Evolutionary conservation across 805 yeast genomes (phyloP).

Genomic region (Wickerhamomyces ciferrii): DNA sequence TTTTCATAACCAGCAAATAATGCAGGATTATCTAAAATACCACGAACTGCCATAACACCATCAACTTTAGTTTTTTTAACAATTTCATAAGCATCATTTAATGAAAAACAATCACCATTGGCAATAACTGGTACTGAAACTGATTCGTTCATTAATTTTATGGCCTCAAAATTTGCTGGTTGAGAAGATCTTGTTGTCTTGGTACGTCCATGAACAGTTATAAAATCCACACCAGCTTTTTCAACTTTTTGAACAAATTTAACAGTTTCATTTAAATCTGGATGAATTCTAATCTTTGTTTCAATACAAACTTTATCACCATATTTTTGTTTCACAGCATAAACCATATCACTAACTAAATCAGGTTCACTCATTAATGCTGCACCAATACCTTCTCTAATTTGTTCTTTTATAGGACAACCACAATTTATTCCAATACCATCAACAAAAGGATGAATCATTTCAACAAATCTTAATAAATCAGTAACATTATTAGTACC

Average conservation of each 20-base stretch:
- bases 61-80: constrained; percentile 67
- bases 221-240: constrained; percentile 85
- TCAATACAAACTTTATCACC: constrained; percentile 75
- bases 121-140: constrained; percentile 81
- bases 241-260: constrained; percentile 70
- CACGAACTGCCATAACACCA: constrained; percentile 96
- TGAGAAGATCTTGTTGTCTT: constrained; percentile 77
- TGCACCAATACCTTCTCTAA: constrained; percentile 94
- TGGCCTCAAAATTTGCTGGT: constrained; percentile 82
- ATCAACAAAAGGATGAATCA: constrained; percentile 88
- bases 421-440: constrained; percentile 97
- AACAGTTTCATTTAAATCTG: constrained; percentile 66
- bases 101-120: constrained; percentile 86
- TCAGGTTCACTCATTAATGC: constrained; percentile 86
- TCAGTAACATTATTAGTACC: constrained; percentile 86
- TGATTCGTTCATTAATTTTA: constrained; percentile 48
- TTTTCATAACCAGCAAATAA: constrained; percentile 66
- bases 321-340: constrained; percentile 70
- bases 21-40: constrained; percentile 81
- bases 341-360: constrained; percentile 76
- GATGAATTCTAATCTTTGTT: constrained; percentile 87
- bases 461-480: constrained; percentile 72
- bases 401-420: constrained; percentile 94
- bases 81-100: constrained; percentile 61
- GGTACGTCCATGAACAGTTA: constrained; percentile 92